Evolutionary conservation across 176 grass and related monocot genomes (phyloP).

Genomic region (Pontederia crassipes): DNA sequence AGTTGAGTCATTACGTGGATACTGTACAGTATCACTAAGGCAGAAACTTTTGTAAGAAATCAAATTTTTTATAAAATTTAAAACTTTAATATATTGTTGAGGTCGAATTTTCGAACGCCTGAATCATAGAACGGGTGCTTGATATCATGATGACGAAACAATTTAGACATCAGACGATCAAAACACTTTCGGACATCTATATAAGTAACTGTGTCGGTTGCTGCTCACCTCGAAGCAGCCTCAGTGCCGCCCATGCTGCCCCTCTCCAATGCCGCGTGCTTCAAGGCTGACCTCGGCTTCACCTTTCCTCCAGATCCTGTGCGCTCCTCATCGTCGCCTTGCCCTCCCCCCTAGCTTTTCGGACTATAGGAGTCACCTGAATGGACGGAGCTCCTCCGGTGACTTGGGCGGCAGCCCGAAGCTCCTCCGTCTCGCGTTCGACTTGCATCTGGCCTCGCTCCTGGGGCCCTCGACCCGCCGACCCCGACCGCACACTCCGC

Average conservation of each 20-base stretch:
- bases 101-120: too few species aligned
- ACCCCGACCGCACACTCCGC: slow-evolving; percentile 44
- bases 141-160: too few species aligned
- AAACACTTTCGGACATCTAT: too few species aligned
- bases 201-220: too few species aligned
- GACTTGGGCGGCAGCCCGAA: background rate
- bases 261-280: slow-evolving; percentile 40
- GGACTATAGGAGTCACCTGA: slow-evolving; percentile 35
- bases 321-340: slow-evolving; percentile 53
- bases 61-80: too few species aligned
- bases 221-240: slow-evolving; percentile 46
- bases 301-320: slow-evolving; percentile 70
- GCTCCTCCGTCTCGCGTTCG: slow-evolving; percentile 23
- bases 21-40: too few species aligned
- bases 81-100: too few species aligned
- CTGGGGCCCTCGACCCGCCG: slow-evolving; percentile 50
- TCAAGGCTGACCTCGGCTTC: slow-evolving; percentile 66
- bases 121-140: too few species aligned
- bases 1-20: too few species aligned
- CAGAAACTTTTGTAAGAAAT: too few species aligned
- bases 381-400: too few species aligned
- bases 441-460: slow-evolving; percentile 70
- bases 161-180: too few species aligned
- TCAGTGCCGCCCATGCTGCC: slow-evolving; percentile 38
- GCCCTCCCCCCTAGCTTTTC: slow-evolving; percentile 50